Evolutionary conservation across 1,139 yeast genomes (phyloP).

Genomic region (Geotrichum carabidarum): DNA sequence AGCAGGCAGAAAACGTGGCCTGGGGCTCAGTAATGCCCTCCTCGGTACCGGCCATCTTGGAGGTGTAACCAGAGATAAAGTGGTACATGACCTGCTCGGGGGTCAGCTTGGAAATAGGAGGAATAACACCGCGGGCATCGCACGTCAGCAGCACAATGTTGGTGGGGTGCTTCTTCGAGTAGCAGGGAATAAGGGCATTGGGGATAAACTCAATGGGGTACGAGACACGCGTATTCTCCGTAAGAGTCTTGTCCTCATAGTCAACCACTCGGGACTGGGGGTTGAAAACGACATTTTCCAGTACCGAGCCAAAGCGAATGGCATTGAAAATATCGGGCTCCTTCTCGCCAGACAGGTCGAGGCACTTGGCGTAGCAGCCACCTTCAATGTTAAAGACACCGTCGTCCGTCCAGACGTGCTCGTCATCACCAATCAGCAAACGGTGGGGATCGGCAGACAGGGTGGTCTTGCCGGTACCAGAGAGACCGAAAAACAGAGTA

Average conservation of each 20-base stretch:
- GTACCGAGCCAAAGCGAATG: conserved; percentile 85
- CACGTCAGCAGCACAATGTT: conserved; percentile 91
- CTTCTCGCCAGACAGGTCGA: conserved; percentile 82
- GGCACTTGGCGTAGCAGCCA: conserved; percentile 98
- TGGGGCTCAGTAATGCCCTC: conserved; percentile 98
- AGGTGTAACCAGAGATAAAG: conserved; percentile 96
- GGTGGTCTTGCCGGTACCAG: conserved; percentile 98
- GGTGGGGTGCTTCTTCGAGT: conserved; percentile 84
- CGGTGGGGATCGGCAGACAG: conserved; percentile 95
- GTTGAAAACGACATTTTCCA: conserved; percentile 91
- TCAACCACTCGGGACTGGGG: conserved; percentile 76
- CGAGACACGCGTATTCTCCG: conserved; percentile 96
- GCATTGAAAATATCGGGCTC: conserved; percentile 98
- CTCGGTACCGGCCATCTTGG: conserved; percentile 99
- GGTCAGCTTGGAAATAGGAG: conserved; percentile 91
- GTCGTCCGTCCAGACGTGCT: conserved; percentile 97
- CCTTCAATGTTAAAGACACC: conserved; percentile 99
- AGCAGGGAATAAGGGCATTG: conserved; percentile 92
- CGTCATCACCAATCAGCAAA: conserved; percentile 94
- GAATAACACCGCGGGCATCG: conserved; percentile 96
- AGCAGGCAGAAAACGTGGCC: conserved; percentile 97
- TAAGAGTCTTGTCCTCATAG: conserved; percentile 72
- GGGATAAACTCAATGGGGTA: conserved; percentile 97
- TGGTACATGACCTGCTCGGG: conserved; percentile 98
- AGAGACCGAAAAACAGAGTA: conserved; percentile 90